A percentile compares a stretch with the other conserved stretches of the same genome.
Conservation (phyloP, 345 rosid species). For the Eucalyptus regnans region DNA sequence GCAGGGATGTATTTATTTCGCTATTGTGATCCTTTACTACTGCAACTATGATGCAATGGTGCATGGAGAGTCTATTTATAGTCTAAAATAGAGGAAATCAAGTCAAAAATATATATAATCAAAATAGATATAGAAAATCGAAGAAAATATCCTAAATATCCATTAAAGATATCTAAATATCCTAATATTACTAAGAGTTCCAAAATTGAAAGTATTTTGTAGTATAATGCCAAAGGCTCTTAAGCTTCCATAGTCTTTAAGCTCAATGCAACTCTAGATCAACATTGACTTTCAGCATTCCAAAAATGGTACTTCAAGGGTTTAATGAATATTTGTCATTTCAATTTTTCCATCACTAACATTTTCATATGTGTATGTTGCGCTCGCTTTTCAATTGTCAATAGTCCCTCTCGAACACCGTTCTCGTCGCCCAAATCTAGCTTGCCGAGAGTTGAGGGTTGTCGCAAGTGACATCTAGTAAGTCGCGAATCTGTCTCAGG, state of each 20-base stretch:
- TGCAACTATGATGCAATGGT: too few relatives aligned
- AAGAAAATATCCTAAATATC: too few relatives aligned
- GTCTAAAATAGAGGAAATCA: too few relatives aligned
- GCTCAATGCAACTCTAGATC: not conserved
- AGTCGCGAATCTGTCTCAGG: rapidly evolving
- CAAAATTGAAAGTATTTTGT: not conserved
- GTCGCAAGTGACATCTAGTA: not conserved
- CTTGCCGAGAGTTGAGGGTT: not conserved
- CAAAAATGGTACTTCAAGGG: not conserved
- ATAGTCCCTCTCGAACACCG: not conserved
- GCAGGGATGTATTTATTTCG: too few relatives aligned
- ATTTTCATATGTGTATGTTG: not conserved
- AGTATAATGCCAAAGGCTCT: not conserved
- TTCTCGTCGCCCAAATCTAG: not conserved
- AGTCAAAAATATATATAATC: too few relatives aligned
- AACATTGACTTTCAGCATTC: not conserved
- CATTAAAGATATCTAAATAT: too few relatives aligned
- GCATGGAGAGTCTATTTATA: too few relatives aligned
- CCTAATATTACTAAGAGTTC: too few relatives aligned
- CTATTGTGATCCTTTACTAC: too few relatives aligned
- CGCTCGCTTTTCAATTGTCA: not conserved
- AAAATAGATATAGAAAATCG: too few relatives aligned
- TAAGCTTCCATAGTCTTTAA: not conserved
- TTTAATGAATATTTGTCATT: not conserved
- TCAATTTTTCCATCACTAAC: not conserved